Evolutionary conservation across 2,329 filamentous ascomycete species (phyloP), one percentile per base, ranked within the genome.

Genomic region (Pyrenophora graminea): DNA sequence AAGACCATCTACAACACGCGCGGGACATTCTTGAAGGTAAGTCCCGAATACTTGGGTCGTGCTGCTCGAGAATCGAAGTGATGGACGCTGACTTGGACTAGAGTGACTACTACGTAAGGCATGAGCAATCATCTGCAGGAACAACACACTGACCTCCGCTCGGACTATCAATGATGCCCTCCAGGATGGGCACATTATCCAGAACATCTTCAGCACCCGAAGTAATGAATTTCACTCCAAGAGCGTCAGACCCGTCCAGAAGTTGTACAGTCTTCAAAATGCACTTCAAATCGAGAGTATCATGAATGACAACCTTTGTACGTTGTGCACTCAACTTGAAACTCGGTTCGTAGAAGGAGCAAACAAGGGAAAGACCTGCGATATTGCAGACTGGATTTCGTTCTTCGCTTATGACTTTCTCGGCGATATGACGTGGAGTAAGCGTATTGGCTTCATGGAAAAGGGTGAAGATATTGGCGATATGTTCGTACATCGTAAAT

Each of bases 361-460:
- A 3, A 68, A 67, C 37, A 39, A 53, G 19, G 62, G 59, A 23
- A 64, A 64, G 44, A 62, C 65, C 2, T 68, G 64, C 55, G 67
- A 69, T 48, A 67, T 71, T 21, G 59, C 63, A 3, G 63, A 70
- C 27, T 70, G 66, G 69, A 64, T 71, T 27, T 68, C 60, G 6
- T 71, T 56, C 45, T 68, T 69, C 47, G 55, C 64, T 19, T 66
- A 59, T 56, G 59, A 63, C 37, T 61, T 77, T 6, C 58, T 79
- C 1, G 72, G 73, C 1, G 70, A 77, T 36, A 60, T 78, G 45
- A 75, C 71, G 0, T 77, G 76, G 54, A 68, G 69, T 15, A 70
- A 72, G 53, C 68, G 67, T n/a, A 65, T 77, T 6, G 76, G 76
- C 1, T 78, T 78, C 56, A 66, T 78, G 40, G 70, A 77, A 45